Evolutionary conservation across 2,329 filamentous ascomycete genomes (phyloP).

Genomic region (Tolypocladium endophyticum): DNA sequence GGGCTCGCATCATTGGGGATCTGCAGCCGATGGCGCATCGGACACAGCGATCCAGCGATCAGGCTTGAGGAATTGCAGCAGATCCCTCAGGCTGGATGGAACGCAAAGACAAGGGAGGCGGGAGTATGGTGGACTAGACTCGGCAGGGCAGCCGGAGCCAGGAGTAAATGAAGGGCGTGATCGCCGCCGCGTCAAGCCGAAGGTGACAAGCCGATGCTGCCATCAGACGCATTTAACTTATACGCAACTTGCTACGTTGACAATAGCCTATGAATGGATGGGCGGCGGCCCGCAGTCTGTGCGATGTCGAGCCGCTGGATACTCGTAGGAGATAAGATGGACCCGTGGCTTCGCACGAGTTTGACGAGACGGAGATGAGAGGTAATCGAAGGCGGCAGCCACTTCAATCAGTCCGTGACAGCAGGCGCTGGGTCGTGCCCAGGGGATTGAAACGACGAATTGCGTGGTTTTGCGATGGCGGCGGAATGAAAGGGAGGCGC

Average conservation of each 20-base stretch:
- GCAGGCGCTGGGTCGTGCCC: background rate
- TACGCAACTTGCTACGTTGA: background rate
- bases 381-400: background rate
- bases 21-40: background rate
- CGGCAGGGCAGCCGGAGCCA: background rate
- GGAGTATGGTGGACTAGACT: background rate
- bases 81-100: background rate
- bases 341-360: background rate
- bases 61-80: background rate
- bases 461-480: background rate
- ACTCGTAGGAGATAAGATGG: background rate
- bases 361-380: background rate
- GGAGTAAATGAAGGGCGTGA: background rate
- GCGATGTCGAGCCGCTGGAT: background rate
- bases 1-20: background rate
- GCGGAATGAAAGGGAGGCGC: background rate
- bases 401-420: background rate
- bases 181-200: background rate
- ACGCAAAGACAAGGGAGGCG: background rate
- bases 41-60: background rate
- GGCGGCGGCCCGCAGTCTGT: background rate
- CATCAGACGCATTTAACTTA: background rate
- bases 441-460: background rate
- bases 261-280: background rate
- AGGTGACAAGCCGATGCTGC: background rate